Conservation (phyloP, 768 basidiomycete species). For the Agrocybe pediades region DNA sequence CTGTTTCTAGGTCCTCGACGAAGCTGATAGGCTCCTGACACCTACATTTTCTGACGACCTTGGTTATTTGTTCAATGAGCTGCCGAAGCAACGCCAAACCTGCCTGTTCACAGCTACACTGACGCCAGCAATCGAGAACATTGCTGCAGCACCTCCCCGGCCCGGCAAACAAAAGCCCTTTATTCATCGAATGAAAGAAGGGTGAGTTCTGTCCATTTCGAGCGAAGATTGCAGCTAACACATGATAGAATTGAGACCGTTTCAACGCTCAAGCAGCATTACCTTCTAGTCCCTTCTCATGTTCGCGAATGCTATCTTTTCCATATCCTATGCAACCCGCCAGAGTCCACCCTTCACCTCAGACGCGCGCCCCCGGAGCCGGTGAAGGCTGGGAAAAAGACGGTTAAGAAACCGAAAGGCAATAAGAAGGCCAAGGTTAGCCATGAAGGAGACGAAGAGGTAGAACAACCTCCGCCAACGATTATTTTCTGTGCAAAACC, state of each 20-base stretch:
- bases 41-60: conserved; percentile 89
- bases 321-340: conserved; percentile 87
- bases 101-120: conserved; percentile 96
- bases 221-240: neutral
- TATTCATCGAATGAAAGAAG: conserved; percentile 74
- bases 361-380: conserved; percentile 65
- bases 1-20: conserved; percentile 78
- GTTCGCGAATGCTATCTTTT: conserved; percentile 92
- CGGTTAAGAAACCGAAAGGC: conserved; percentile 34
- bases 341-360: conserved; percentile 69
- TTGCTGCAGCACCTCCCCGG: conserved; percentile 72
- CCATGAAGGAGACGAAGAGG: conserved; percentile 48
- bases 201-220: conserved; percentile 38
- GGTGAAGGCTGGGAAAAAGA: conserved; percentile 33
- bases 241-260: conserved; percentile 82
- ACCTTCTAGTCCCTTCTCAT: conserved; percentile 92
- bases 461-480: conserved; percentile 86
- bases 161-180: conserved; percentile 87
- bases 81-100: conserved; percentile 91
- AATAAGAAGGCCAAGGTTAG: conserved; percentile 36
- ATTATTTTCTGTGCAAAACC: conserved; percentile 92
- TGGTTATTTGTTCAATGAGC: conserved; percentile 67
- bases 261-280: conserved; percentile 82
- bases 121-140: conserved; percentile 79
- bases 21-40: conserved; percentile 92